Evolutionary conservation across 2,329 filamentous ascomycete genomes (phyloP), one percentile per base, ranked within the genome.

Genomic region (Ophiostoma perfectum): DNA sequence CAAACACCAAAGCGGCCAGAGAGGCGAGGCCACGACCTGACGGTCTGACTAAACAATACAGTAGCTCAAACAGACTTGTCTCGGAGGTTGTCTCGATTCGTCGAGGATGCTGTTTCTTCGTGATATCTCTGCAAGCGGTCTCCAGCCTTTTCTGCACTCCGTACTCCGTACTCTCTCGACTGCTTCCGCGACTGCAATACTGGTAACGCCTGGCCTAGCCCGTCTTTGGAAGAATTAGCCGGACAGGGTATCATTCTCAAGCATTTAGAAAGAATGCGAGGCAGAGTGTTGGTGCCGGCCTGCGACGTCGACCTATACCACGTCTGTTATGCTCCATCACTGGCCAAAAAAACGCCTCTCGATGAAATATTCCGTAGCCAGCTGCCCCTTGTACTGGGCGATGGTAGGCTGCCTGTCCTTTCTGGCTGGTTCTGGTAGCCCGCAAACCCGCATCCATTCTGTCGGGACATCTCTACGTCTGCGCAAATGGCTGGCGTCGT

Each of bases 21-120:
- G 52, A 14, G n/a, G 49, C 18, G 16, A 18, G 16, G 47, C 12
- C 2, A 55, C 49, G 47, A 16, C 18, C 47, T 58, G 52, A 58
- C 55, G 55, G 55, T 60, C 55, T 60, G 55, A 60, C 27, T 27
- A 27, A 27, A 27, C 55, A 60, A 39, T 60, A 38, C 55, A 60
- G 55, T 39, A 60, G 55, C 55, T 60, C 55, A 60, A 60, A 36
- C 55, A 60, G 9, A 2, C 9, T 27, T 60, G 55, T 60, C 55
- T 60, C 55, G 27, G 55, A 60, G 27, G 6, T 38, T 60, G 52
- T 7, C 52, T 60, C 27, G 55, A 60, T 60, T 60, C 49, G 49
- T 55, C 49, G 18, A 27, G 55, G 55, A 38, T 27, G 6, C n/a
- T 52, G 12, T 52, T 60, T 12, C 5, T 14, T 58, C 27, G 27